Base-by-base conservation (phyloP, 768 basidiomycete species). In the Leccinum incarnatum region DNA sequence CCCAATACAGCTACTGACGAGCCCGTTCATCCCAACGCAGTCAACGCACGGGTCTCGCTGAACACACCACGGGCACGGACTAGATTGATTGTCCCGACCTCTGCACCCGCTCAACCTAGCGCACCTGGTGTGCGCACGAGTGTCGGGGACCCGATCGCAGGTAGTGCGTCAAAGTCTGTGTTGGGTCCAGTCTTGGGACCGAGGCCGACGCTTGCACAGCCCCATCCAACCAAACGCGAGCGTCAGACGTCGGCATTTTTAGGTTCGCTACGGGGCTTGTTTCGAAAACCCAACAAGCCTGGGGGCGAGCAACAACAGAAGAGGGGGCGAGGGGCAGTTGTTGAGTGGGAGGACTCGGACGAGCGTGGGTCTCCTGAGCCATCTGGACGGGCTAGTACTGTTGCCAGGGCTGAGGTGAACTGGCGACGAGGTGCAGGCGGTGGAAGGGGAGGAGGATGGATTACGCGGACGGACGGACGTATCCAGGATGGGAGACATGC, bases 391-490 rank as follows among this genome's bases (percentile, higher is more conserved):
- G 40, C 19, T 2, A 42, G 40, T n/a, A 7, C 40, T 7, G n/a
- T 4, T n/a, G 1, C 40, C n/a, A 17, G n/a, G 40, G 40, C 5
- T 19, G n/a, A 11, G 40, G 40, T 19, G n/a, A 42, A 42, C 40
- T 42, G 42, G 42, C 42, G 42, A 45, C 42, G 42, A 45, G 42
- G 42, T 25, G 46, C 23, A 21, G 23, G 46, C 14, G 21, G 49
- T 12, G 51, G 45, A 8, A 53, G 23, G 2, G 34, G 8, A 2
- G 34, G 14, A 10, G 57, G 63, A 4, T 74, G 72, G 72, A 65
- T 70, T n/a, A 70, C 72, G 17, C 55, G 71, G 32, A 72, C 71
- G 48, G 72, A 72, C 37, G 62, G 62, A 3, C 29, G 65, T 51
- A 47, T 70, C 50, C 60, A 53, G 32, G 56, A 52, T 19, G 42